Evolutionary conservation across 192 early-diverging fungal species (phyloP).

Genomic region (Coemansia aciculifera): DNA sequence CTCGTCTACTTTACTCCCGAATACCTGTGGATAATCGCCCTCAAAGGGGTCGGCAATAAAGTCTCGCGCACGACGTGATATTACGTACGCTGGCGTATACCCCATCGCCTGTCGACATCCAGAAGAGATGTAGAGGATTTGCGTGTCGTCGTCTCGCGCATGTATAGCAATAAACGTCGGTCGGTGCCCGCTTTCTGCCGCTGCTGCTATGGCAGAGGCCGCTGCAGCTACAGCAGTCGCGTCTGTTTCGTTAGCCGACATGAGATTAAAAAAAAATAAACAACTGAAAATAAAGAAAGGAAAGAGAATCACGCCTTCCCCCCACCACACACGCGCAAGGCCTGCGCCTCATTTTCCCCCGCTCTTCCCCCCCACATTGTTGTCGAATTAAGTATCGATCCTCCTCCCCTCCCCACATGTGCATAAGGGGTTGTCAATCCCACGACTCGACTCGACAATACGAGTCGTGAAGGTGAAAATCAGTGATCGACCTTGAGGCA

Average conservation of each 20-base stretch:
- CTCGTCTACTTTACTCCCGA: constrained; percentile 29
- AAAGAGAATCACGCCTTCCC: background rate
- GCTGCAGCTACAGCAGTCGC: background rate
- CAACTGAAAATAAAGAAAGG: background rate
- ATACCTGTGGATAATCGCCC: constrained; percentile 28
- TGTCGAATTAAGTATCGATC: background rate
- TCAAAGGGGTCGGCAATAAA: constrained; percentile 44
- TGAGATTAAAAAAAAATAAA: background rate
- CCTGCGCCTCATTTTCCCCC: no score
- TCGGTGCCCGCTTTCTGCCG: constrained; percentile 9
- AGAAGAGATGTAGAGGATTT: constrained; percentile 49
- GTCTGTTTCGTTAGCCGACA: background rate
- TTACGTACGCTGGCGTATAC: constrained; percentile 34
- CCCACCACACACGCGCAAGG: background rate
- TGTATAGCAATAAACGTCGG: constrained; percentile 46
- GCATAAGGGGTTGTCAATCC: background rate
- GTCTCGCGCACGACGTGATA: constrained; percentile 24
- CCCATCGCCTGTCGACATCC: constrained; percentile 41
- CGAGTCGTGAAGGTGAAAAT: no score
- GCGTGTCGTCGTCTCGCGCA: constrained; percentile 32
- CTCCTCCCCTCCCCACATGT: background rate
- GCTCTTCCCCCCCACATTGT: background rate
- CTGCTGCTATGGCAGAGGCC: background rate
- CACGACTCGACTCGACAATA: no score
- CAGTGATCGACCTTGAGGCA: no score